Evolutionary conservation across 2,329 filamentous ascomycete genomes (phyloP), one percentile per base, ranked within the genome.

Genomic region (Aureobasidium pullulans): DNA sequence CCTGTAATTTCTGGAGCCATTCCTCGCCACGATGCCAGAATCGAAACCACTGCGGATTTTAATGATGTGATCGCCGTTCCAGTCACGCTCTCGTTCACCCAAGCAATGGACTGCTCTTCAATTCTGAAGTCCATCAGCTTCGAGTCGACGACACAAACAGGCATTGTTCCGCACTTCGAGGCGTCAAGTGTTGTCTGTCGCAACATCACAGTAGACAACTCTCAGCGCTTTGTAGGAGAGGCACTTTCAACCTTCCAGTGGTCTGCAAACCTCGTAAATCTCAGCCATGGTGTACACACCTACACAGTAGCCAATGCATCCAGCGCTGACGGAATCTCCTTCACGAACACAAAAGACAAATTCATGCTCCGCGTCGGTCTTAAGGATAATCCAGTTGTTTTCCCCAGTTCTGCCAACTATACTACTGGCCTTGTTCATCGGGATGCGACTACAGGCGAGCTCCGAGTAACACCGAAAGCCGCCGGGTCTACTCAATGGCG

Each of bases 301-400:
- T 66, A 87, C 54, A 83, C 79, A 0, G 71, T 87, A 42, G 77
- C 74, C 53, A 85, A 85, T 63, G 76, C 78, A 28, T 75, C 76
- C 2, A 76, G 73, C 43, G 66, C 69, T 5, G 70, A 73, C 19
- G 76, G 75, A 2, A 66, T 58, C 1, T 71, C 71, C 23, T 57
- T 48, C 34, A 85, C 82, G 0, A 73, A 78, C 52, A 74, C 81
- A 0, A 70, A 76, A 15, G 84, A 87, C 62, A 79, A 81, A 59
- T 85, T 87, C 70, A 73, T 87, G 63, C 73, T 87, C 64, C 81
- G 84, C 13, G 73, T 86, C 50, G 84, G 84, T 39, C 75, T 79
- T 60, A 65, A 64, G 2, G 74, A 81, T 62, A 87, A 87, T 66
- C 83, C 84, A 0, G 77, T 87, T 49, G 75, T 85, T 0, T 86